These are phyloP conservation scores for Kwoniella sp. DNA, from an alignment of 768 basidiomycete species.

Conservation along the genomic window DNA sequence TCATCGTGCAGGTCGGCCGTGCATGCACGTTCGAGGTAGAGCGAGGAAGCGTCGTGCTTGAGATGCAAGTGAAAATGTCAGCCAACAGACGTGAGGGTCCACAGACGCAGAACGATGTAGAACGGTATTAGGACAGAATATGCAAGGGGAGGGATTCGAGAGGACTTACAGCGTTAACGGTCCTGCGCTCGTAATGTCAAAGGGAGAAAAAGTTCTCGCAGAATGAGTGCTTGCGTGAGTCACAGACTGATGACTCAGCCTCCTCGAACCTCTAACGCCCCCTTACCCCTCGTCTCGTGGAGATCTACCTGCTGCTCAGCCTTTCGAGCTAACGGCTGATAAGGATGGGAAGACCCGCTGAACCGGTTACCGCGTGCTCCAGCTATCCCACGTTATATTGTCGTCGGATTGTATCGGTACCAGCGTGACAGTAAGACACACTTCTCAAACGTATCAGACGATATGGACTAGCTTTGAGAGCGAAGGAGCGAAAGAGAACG, in stretches of 20 bases:
- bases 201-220: not conserved
- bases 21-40: not conserved
- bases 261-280: not conserved
- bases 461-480: too few species aligned
- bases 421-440: too few species aligned
- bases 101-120: not conserved
- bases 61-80: not conserved
- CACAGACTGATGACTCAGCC: not conserved
- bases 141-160: not conserved
- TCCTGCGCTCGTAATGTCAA: not conserved
- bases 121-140: not conserved
- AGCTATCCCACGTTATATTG: not conserved
- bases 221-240: not conserved
- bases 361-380: too few species aligned
- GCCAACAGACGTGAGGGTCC: not conserved
- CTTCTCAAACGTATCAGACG: too few species aligned
- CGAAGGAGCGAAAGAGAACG: too few species aligned
- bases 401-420: too few species aligned
- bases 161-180: not conserved
- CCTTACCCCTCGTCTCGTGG: not conserved
- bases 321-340: too few species aligned
- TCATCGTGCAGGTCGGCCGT: conserved; percentile 24
- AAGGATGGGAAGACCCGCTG: too few species aligned
- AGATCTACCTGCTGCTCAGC: not conserved
- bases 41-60: not conserved